Conservation (phyloP, 192 early-diverging fungal genomes). For the Allomyces macrogynus region DNA sequence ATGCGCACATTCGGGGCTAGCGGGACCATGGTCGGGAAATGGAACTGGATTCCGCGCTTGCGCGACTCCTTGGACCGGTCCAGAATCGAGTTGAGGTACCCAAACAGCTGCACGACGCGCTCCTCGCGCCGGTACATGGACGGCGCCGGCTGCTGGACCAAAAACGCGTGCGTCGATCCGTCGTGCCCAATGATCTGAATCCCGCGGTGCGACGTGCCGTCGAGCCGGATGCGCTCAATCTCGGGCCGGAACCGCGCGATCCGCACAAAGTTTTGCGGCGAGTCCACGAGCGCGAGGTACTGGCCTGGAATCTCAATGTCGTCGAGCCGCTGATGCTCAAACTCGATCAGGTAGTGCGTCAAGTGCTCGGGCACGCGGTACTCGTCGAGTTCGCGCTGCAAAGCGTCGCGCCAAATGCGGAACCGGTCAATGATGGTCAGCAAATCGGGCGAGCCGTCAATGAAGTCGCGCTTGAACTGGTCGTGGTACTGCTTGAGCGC, state of each 20-base stretch:
- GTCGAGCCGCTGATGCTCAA: constrained; percentile 96
- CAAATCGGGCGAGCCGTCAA: constrained; percentile 62
- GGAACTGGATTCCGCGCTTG: constrained; percentile 55
- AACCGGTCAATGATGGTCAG: constrained; percentile 64
- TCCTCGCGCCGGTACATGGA: constrained; percentile 84
- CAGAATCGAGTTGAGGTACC: constrained; percentile 70
- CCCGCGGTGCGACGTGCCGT: constrained; percentile 49
- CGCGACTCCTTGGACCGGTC: constrained; percentile 67
- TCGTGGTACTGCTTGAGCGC: constrained; percentile 21
- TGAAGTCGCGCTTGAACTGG: constrained; percentile 81
- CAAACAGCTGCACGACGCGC: constrained; percentile 81
- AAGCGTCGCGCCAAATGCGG: constrained; percentile 81
- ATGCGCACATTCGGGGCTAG: constrained; percentile 80
- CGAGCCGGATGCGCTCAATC: constrained; percentile 62
- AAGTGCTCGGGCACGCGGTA: constrained; percentile 67
- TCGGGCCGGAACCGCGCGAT: constrained; percentile 90
- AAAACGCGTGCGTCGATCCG: constrained; percentile 72
- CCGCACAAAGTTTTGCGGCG: constrained; percentile 73
- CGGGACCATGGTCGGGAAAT: constrained; percentile 78
- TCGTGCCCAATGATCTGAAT: constrained; percentile 80
- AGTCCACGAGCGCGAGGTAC: constrained; percentile 63
- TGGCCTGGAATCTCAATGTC: constrained; percentile 98
- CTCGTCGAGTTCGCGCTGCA: constrained; percentile 64
- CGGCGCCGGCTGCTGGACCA: constrained; percentile 83
- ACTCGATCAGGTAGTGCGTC: constrained; percentile 85